Conservation (phyloP, 331 rosid species). For the Erythrophleum ivorense region DNA sequence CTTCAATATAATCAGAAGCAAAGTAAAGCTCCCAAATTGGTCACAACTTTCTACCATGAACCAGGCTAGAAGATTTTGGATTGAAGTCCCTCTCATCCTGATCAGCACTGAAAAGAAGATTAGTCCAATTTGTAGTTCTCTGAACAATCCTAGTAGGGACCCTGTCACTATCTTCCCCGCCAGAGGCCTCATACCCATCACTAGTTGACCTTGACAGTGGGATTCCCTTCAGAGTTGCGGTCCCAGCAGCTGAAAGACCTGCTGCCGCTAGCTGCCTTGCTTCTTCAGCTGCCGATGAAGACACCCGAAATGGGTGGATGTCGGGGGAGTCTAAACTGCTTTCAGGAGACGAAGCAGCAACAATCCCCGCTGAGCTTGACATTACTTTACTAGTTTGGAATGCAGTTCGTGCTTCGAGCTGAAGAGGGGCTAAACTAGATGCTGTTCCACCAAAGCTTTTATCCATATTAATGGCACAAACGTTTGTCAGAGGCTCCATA, state of each 20-base stretch:
- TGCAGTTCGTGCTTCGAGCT: slow-evolving; percentile 79
- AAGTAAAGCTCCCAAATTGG: slow-evolving; percentile 35
- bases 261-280: slow-evolving; percentile 57
- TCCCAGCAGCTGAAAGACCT: slow-evolving; percentile 56
- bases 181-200: slow-evolving; percentile 97
- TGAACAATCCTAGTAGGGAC: slow-evolving; percentile 70
- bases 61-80: slow-evolving; percentile 53
- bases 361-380: slow-evolving; percentile 67
- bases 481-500: slow-evolving; percentile 54
- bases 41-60: slow-evolving; percentile 59
- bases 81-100: slow-evolving; percentile 62
- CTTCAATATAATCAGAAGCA: slow-evolving; percentile 45
- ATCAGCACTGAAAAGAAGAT: slow-evolving; percentile 61
- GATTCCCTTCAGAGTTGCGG: slow-evolving; percentile 56
- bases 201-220: slow-evolving; percentile 94
- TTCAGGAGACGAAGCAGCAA: slow-evolving; percentile 76
- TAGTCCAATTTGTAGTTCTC: slow-evolving; percentile 76
- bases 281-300: slow-evolving; percentile 78
- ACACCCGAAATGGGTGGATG: slow-evolving; percentile 77
- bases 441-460: slow-evolving; percentile 58
- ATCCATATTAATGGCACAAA: slow-evolving; percentile 49
- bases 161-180: slow-evolving; percentile 94
- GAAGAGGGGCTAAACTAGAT: slow-evolving; percentile 79
- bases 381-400: slow-evolving; percentile 71
- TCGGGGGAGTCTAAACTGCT: slow-evolving; percentile 94